phyloP scores from a whole-genome alignment of 768 basidiomycete species.

The Gloeophyllum trabeum region DNA sequence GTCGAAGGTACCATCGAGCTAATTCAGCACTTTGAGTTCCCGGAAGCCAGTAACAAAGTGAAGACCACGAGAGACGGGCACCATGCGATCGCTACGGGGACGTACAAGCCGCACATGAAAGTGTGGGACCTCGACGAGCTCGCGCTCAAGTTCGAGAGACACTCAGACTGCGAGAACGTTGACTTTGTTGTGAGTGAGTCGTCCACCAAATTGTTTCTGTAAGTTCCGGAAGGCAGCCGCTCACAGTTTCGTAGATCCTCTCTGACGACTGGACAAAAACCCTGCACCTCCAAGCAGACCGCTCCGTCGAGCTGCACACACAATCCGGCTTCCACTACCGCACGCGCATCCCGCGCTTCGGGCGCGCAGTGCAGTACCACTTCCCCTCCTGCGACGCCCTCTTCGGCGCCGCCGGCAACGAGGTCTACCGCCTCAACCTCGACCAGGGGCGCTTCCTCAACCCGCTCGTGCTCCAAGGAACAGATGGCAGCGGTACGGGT shows the following conservation, averaged over 20 bases:
- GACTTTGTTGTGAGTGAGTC: conserved; percentile 89
- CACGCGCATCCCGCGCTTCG: conserved; percentile 90
- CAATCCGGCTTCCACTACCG: conserved; percentile 90
- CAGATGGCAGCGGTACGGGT: conserved; percentile 35
- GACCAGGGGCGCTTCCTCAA: conserved; percentile 91
- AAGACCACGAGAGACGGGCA: conserved; percentile 88
- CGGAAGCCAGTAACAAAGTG: conserved; percentile 88
- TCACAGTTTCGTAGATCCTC: conserved; percentile 46
- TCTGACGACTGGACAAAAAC: conserved; percentile 99
- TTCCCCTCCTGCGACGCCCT: conserved; percentile 89
- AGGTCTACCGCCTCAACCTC: conserved; percentile 89
- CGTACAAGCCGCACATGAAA: conserved; percentile 95
- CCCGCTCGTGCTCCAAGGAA: conserved; percentile 52
- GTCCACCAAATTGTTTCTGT: conserved; percentile 3
- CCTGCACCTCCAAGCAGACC: conserved; percentile 92
- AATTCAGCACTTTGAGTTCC: conserved; percentile 94
- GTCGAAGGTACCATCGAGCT: conserved; percentile 82
- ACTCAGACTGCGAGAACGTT: conserved; percentile 93
- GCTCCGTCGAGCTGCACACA: conserved; percentile 90
- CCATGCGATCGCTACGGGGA: conserved; percentile 89
- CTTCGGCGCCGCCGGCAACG: conserved; percentile 72
- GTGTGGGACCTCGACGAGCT: conserved; percentile 94
- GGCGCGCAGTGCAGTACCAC: conserved; percentile 87
- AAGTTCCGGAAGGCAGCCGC: not conserved
- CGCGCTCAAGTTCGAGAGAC: conserved; percentile 89